Evolutionary conservation across 2,329 filamentous ascomycete species (phyloP), one percentile per base, ranked within the genome.

Genomic region (Diplodia intermedia): DNA sequence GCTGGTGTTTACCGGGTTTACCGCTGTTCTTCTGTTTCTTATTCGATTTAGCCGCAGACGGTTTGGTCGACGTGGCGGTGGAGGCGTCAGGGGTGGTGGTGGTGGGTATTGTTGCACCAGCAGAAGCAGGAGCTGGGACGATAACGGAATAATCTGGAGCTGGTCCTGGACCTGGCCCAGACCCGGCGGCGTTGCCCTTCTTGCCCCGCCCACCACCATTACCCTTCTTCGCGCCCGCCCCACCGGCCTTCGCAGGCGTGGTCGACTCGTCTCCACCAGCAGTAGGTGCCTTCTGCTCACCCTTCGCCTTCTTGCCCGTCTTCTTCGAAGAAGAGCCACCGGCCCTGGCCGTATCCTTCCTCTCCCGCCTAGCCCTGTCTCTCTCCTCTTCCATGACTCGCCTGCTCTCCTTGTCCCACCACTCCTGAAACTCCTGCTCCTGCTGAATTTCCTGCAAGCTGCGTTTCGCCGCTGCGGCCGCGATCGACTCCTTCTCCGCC

Each of bases 351-450:
- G 73, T 72, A 3, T 73, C 75, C 14, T 75, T 71, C 15, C 56
- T 69, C 52, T 73, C 72, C 68, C 72, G 74, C 57, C 70, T 66
- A 69, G 70, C 71, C 68, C 66, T 65, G 15, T 23, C 40, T 14
- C 23, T 66, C 82, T 82, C 83, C 72, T 85, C 88, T 71, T 90
- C 87, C 71, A 90, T 89, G 47, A 90, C 87, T 33, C 91, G 85
- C 69, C 86, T 85, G 73, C 90, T 93, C 78, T 97, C 94, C 70
- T 91, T 89, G 72, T 96, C 92, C 93, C 93, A 97, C 93, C 94
- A 97, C 77, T 96, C 90, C 76, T 97, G 92, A 77, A 99, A 99
- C 63, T 93, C 93, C 76, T 99, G 95, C 79, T 99, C 95, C 71
- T 95, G 89, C 77, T 99, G 95, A 69, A 99, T 99, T 71, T 98